phyloP scores from a whole-genome alignment of 164 flowering plant genomes.

The Magnolia officinalis region DNA sequence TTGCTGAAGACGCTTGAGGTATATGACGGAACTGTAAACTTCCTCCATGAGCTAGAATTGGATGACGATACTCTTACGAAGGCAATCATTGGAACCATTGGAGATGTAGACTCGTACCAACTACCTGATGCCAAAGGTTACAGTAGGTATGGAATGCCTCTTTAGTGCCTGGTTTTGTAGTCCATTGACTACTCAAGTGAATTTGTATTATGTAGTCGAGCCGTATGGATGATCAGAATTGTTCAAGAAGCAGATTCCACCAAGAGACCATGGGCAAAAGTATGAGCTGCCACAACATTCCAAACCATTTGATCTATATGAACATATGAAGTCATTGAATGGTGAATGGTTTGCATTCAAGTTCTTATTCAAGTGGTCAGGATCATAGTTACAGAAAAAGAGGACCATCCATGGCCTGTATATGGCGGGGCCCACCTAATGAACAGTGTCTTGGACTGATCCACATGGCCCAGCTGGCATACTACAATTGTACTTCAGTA shows the following conservation, averaged over 20 bases:
- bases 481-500: no score
- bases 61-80: constrained; percentile 87
- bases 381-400: not conserved
- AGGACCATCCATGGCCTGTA: no score
- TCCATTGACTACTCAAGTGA: no score
- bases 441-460: no score
- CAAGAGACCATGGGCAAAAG: no score
- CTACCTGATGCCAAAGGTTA: constrained; percentile 99
- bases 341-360: not conserved
- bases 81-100: constrained; percentile 97
- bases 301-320: not conserved
- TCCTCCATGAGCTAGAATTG: constrained; percentile 76
- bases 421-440: no score
- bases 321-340: not conserved
- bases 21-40: constrained; percentile 79
- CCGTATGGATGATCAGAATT: no score
- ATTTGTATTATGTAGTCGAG: no score
- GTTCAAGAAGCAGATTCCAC: no score
- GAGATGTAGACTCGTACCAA: constrained; percentile 95
- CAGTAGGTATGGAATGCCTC: constrained; percentile 56
- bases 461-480: no score
- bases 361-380: not conserved
- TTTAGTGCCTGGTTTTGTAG: not conserved
- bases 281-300: no score
- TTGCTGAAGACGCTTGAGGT: constrained; percentile 89